Conservation (phyloP, 345 rosid species). For the Hevea brasiliensis region DNA sequence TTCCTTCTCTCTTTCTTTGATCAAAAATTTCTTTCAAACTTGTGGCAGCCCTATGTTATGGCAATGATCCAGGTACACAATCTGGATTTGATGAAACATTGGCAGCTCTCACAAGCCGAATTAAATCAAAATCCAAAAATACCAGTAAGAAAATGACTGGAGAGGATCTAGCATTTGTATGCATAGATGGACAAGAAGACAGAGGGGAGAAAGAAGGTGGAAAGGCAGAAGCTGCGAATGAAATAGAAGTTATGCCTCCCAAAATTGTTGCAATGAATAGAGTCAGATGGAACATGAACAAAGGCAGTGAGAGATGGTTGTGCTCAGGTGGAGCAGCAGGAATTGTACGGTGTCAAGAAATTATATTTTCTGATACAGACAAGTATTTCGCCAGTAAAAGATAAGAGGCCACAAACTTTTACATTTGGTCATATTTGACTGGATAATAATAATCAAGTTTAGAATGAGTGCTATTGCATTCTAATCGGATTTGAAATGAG, state of each 20-base stretch:
- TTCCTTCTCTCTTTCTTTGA: constrained; percentile 1
- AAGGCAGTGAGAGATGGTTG: constrained; percentile 85
- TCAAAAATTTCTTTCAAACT: background rate
- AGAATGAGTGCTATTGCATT: too few species aligned
- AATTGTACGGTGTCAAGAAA: constrained; percentile 73
- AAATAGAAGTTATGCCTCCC: constrained; percentile 44
- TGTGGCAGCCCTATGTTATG: constrained; percentile 51
- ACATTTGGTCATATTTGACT: too few species aligned
- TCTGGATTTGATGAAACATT: constrained; percentile 42
- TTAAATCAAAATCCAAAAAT: constrained; percentile 31
- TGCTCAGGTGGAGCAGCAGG: constrained; percentile 90
- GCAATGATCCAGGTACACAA: constrained; percentile 42
- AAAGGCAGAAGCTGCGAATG: constrained; percentile 17
- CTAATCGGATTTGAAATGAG: too few species aligned
- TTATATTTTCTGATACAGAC: constrained; percentile 26
- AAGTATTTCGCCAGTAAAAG: background rate
- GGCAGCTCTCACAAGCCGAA: constrained; percentile 27
- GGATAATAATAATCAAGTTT: too few species aligned
- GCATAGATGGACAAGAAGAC: constrained; percentile 6
- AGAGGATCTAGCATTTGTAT: constrained; percentile 24
- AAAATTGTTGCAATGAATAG: constrained; percentile 67
- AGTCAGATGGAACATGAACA: constrained; percentile 85
- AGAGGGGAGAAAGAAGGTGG: constrained; percentile 22
- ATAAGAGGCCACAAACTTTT: too few species aligned
- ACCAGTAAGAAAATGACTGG: constrained; percentile 21